Base-by-base conservation (phyloP, 2,329 filamentous ascomycete species). In the Colletotrichum brevisporum region DNA sequence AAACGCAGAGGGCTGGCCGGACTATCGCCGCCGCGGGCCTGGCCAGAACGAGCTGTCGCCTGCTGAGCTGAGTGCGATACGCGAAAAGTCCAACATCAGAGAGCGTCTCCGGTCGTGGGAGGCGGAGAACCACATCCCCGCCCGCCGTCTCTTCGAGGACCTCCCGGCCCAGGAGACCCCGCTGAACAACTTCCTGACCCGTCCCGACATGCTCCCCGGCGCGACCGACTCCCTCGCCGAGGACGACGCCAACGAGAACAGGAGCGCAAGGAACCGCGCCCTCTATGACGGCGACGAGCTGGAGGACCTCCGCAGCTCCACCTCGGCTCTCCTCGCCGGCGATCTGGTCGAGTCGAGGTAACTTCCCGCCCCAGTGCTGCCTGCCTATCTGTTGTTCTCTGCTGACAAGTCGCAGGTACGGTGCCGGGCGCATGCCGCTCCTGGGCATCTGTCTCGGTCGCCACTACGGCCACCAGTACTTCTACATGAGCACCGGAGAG, bases 361-460 rank as follows among this genome's bases (percentile, higher is more conserved):
- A 58, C 4, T 21, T 47, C 3, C 24, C n/a, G 9, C 16, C 45
- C 5, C 21, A 8, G n/a, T 12, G 6, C 8, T 12, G 21, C 6
- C 21, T 18, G 47, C 4, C 43, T 18, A 18, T 47, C n/a, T 18
- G 26, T 10, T 31, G n/a, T 21, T 5, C 18, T 12, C 9, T 21
- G 26, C 70, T 72, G 12, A 69, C 61, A 47, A 6, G 13, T 24
- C n/a, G 21, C 63, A 81, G 79, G 43, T 76, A 76, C 36, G 72
- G 77, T 9, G 76, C 78, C n/a, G 83, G 82, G 12, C 79, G 85
- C 27, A 77, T 83, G 21, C 83, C 84, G 5, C 71, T 87, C 16
- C 78, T 90, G 52, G 88, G 83, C 13, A 75, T 90, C 52, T 88
- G 85, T 71, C 78, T 90, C 8, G 87, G 87, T 15, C 82, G 78